Evolutionary conservation across 768 basidiomycete species (phyloP), one percentile per base, ranked within the genome.

Genomic region (Macrolepiota dolichaula): DNA sequence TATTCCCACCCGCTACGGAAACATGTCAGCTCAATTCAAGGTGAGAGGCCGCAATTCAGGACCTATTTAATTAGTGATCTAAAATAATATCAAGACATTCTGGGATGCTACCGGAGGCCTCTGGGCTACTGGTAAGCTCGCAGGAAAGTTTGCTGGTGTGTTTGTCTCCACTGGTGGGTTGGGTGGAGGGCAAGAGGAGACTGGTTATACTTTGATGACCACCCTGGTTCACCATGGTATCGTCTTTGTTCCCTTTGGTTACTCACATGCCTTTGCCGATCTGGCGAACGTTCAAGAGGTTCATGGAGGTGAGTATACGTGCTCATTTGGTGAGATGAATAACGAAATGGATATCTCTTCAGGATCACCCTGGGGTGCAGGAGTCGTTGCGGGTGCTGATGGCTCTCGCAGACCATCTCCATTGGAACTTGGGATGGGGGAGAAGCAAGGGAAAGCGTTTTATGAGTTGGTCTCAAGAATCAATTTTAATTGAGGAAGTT

Each of bases 321-420:
- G 17, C 24, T 46, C 25, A 19, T 64, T 62, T 63, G 46, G 19
- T 22, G n/a, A 6, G 19, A 22, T 25, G 5, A 5, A 52, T 10
- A 51, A 19, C 7, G 24, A 44, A 32, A 55, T 64, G 56, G 19
- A 17, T 51, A 9, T 56, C 13, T 47, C 54, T 27, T 3, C 63
- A 86, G 88, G 88, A 9, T 87, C 87, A 6, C 83, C 91, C 17
- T 92, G 85, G 82, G 91, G 91, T 38, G 87, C 90, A n/a, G 88
- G 86, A 22, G 85, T 85, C 7, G 77, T 81, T 62, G 78, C 85
- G 15, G 78, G 72, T 1, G 36, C 66, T 1, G 72, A 77, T 55
- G 85, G 82, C 6, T 66, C 70, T 4, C 82, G 85, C 61, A 70
- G 76, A 62, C 84, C 86, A 2, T 69, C 73, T 11, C 51, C 67